Conservation (phyloP, 352 stramenopile genomes). For the Phytophthora multivora region DNA sequence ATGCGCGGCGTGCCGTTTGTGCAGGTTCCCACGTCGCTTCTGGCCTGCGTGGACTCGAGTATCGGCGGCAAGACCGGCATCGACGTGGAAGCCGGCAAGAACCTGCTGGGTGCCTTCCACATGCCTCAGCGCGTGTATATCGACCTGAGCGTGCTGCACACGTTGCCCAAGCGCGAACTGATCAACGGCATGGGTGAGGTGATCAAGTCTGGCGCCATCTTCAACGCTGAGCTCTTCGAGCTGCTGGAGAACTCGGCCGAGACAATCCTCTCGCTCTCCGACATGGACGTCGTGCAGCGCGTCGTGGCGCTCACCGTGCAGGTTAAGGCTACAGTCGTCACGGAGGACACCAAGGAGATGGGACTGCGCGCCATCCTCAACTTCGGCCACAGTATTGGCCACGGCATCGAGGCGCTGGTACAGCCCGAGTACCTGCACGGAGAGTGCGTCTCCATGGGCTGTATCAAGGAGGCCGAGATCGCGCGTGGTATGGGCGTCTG, state of each 20-base stretch:
- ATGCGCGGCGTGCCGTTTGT: conserved; percentile 91
- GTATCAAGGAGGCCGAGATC: conserved; percentile 96
- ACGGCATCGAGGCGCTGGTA: conserved; percentile 97
- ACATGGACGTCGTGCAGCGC: conserved; percentile 73
- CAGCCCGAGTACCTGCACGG: conserved; percentile 97
- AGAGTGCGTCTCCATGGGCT: conserved; percentile 97
- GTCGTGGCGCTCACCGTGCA: conserved; percentile 72
- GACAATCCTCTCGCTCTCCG: conserved; percentile 58
- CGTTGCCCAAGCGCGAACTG: conserved; percentile 96
- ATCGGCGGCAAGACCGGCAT: conserved; percentile 99
- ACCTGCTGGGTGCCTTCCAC: conserved; percentile 98
- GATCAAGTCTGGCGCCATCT: conserved; percentile 98
- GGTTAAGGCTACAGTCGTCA: conserved; percentile 97
- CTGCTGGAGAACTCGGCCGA: conserved; percentile 93
- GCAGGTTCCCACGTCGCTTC: conserved; percentile 96
- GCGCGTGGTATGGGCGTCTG: conserved; percentile 77
- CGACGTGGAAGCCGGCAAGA: conserved; percentile 96
- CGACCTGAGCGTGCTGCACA: conserved; percentile 93
- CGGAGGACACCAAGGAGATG: conserved; percentile 95
- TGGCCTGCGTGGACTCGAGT: conserved; percentile 98
- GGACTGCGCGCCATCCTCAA: conserved; percentile 97
- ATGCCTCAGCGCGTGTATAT: conserved; percentile 98
- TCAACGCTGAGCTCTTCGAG: conserved; percentile 93
- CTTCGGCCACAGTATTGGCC: conserved; percentile 98
- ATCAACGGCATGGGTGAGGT: conserved; percentile 95